Evolutionary conservation across 148 eudicot species (phyloP).

Genomic region (Selenicereus undatus): DNA sequence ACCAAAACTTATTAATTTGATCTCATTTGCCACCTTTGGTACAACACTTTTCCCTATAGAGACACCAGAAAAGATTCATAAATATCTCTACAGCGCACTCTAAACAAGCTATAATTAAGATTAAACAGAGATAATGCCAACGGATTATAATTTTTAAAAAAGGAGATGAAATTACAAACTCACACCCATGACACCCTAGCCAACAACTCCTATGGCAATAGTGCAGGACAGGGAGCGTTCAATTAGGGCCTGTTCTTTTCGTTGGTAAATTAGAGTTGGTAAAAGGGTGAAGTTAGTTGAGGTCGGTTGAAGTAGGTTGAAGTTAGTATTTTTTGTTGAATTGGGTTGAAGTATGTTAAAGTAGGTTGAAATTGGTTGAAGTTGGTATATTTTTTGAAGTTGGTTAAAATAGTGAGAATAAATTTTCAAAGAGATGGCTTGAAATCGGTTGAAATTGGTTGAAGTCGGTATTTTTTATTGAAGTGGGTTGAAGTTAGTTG

Average conservation of each 20-base stretch:
- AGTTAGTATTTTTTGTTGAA: no score
- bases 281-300: no score
- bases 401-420: no score
- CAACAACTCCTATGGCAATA: background rate
- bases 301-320: no score
- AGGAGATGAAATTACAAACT: background rate
- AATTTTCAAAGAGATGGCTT: no score
- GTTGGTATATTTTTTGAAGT: no score
- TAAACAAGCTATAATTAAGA: background rate
- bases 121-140: background rate
- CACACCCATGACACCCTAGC: background rate
- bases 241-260: background rate
- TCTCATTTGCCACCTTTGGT: constrained; percentile 82
- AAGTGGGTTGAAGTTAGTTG: no score
- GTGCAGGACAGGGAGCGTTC: background rate
- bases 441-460: no score
- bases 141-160: background rate
- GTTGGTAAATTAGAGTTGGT: no score
- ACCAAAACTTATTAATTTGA: constrained; percentile 83
- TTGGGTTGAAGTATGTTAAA: no score
- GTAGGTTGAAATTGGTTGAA: no score
- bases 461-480: no score
- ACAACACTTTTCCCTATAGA: constrained; percentile 62
- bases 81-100: background rate
- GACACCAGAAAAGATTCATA: constrained; percentile 5